Base-by-base conservation (phyloP, 2,329 filamentous ascomycete species). In the Penicillium olsonii region DNA sequence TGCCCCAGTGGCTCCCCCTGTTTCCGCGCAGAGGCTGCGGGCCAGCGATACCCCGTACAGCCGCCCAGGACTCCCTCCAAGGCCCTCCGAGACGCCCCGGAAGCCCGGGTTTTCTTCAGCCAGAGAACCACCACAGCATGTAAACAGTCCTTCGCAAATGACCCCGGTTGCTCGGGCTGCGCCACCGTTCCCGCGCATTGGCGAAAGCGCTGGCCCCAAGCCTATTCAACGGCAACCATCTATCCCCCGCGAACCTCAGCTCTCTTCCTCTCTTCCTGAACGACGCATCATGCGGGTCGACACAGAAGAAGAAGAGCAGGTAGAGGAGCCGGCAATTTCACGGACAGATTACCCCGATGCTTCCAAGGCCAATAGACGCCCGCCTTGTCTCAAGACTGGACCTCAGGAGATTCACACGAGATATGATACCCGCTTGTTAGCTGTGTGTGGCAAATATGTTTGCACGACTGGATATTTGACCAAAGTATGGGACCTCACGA, bases 391-490 rank as follows among this genome's bases (percentile, higher is more conserved):
- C 59, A 87, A 85, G 60, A 80, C 84, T 35, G 87, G 88, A 0
- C 81, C 82, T n/a, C 80, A 80, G 43, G 88, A 92, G 55, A 92
- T 99, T 48, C 73, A 81, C 24, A 92, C 88, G 3, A 91, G 90
- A 61, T 94, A 95, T 59, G 94, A 97, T 55, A 88, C 90, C 5
- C 85, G 90, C 35, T 77, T 91, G 24, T 85, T 96, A 65, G 92
- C 94, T 54, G 85, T 95, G 2, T 96, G 90, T 66, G 94, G 94
- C 7, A 87, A 92, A 56, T 85, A 87, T 58, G 84, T 94, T 7
- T 96, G 90, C 67, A 92, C 92, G 0, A 90, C 88, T 14, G 94
- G 92, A 5, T 87, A 88, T 55, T 78, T 94, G 54, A 97, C 92
- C 1, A 83, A 90, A 53, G 89, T 92, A 0, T 99, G 94, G 92